Evolutionary conservation across 768 basidiomycete species (phyloP).

Genomic region (Collybia mongolica): DNA sequence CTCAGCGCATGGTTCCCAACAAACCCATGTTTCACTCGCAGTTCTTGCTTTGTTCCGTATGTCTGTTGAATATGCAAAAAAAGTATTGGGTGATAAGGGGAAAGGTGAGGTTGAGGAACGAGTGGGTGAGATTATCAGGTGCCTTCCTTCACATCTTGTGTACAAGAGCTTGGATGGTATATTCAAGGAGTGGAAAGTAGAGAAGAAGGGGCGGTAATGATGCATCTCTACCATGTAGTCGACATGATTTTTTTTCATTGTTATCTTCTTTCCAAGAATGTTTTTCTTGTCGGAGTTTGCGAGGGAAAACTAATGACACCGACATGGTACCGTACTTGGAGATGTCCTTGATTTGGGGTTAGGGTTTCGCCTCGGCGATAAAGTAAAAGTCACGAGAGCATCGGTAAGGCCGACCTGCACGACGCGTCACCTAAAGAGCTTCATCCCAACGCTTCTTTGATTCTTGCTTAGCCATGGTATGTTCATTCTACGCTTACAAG

Average conservation of each 20-base stretch:
- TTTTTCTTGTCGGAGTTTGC: too few relatives aligned
- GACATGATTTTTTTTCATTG: slow-evolving; percentile 6
- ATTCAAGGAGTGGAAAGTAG: slow-evolving; percentile 88
- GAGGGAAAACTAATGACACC: too few relatives aligned
- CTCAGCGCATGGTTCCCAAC: slow-evolving; percentile 81
- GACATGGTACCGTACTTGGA: too few relatives aligned
- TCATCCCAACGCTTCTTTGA: slow-evolving; percentile 7
- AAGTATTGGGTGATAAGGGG: slow-evolving; percentile 64
- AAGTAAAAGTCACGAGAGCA: slow-evolving; percentile 8
- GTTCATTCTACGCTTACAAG: slow-evolving; percentile 1
- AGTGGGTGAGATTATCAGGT: slow-evolving; percentile 87
- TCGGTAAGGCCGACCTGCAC: slow-evolving; percentile 14
- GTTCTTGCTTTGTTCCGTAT: slow-evolving; percentile 90
- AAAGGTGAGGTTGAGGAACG: slow-evolving; percentile 71
- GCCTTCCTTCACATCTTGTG: slow-evolving; percentile 82
- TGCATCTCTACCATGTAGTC: slow-evolving; percentile 2
- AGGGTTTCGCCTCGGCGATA: slow-evolving; percentile 1
- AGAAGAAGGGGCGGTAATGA: slow-evolving; percentile 69
- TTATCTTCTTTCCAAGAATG: background rate
- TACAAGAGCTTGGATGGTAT: slow-evolving; percentile 93
- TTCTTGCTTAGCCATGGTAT: slow-evolving; percentile 36
- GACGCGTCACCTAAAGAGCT: slow-evolving; percentile 25
- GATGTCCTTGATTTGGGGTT: background rate
- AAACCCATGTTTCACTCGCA: slow-evolving; percentile 93
- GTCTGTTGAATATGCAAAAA: slow-evolving; percentile 77